These are phyloP conservation scores for Debaryomyces fabryi DNA, from an alignment of 1,139 yeast genomes.

Conservation along the genomic window DNA sequence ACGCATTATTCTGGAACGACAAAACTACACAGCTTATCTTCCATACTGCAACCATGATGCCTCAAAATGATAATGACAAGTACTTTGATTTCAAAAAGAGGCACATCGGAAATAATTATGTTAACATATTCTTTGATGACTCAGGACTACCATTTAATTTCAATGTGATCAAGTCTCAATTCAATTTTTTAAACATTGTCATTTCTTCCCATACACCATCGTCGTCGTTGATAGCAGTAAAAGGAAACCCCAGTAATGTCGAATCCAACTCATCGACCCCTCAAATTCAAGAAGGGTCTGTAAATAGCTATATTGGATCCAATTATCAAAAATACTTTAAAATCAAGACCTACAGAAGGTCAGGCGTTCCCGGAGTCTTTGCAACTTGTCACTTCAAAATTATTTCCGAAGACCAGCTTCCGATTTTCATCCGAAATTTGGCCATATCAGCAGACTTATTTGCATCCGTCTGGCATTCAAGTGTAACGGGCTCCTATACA, in stretches of 20 bases:
- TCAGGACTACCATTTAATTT: slow-evolving; percentile 67
- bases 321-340: slow-evolving; percentile 41
- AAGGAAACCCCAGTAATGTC: neutral
- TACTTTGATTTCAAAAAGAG: slow-evolving; percentile 65
- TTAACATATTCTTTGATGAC: slow-evolving; percentile 79
- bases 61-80: slow-evolving; percentile 47
- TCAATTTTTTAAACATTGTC: slow-evolving; percentile 80
- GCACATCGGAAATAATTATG: slow-evolving; percentile 86
- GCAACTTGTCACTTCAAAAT: slow-evolving; percentile 78
- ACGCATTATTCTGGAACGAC: slow-evolving; percentile 73
- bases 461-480: slow-evolving; percentile 72
- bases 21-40: slow-evolving; percentile 71
- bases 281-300: neutral
- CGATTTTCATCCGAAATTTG: slow-evolving; percentile 66
- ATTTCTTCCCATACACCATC: slow-evolving; percentile 60
- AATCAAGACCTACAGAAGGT: slow-evolving; percentile 64
- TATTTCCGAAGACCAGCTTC: slow-evolving; percentile 58
- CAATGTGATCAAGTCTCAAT: slow-evolving; percentile 74
- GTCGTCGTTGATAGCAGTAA: slow-evolving; percentile 6
- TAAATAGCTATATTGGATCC: slow-evolving; percentile 1
- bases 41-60: slow-evolving; percentile 85
- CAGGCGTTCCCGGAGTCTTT: slow-evolving; percentile 76
- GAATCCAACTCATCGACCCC: slow-evolving; percentile 3
- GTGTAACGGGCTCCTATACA: slow-evolving; percentile 48
- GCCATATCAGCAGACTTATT: slow-evolving; percentile 70